phyloP scores from a whole-genome alignment of 257 asterid genomes.

The Primulina tabacum region DNA sequence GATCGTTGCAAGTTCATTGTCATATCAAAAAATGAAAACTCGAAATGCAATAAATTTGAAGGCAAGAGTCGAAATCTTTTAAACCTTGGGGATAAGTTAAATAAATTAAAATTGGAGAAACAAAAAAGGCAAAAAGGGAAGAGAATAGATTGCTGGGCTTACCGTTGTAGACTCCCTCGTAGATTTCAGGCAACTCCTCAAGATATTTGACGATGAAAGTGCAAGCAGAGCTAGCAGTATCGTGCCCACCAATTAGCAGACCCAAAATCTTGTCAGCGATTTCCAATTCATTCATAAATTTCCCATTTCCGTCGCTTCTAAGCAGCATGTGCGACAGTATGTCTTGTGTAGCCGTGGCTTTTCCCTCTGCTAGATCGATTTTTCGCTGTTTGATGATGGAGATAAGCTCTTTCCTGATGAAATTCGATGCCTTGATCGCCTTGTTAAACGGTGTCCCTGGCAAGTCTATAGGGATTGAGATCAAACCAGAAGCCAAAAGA shows the following conservation, averaged over 20 bases:
- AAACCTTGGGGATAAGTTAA: too few relatives aligned
- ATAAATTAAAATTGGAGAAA: too few relatives aligned
- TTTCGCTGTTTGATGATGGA: conserved; percentile 45
- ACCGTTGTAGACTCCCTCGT: conserved; percentile 41
- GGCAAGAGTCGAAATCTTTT: too few relatives aligned
- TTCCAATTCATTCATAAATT: conserved; percentile 50
- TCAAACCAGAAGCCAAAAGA: conserved; percentile 46
- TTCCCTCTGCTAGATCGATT: conserved; percentile 42
- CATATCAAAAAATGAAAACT: too few relatives aligned
- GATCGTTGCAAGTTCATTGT: too few relatives aligned
- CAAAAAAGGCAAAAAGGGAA: too few relatives aligned
- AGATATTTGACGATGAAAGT: conserved; percentile 53
- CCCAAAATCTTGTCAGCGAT: conserved; percentile 62
- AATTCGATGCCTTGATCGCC: conserved; percentile 49
- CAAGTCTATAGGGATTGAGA: conserved; percentile 49
- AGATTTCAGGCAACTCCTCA: conserved; percentile 56
- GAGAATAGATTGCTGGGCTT: too few relatives aligned
- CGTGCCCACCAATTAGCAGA: conserved; percentile 59
- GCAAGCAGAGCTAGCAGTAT: conserved; percentile 62
- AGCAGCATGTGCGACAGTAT: conserved; percentile 62
- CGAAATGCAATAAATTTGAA: too few relatives aligned
- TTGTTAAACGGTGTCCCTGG: conserved; percentile 54
- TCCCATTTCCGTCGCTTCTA: conserved; percentile 50
- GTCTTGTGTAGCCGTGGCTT: conserved; percentile 45
- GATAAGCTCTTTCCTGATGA: conserved; percentile 39